Conservation (phyloP, 2,329 filamentous ascomycete species). For the Diaporthe australafricana region DNA sequence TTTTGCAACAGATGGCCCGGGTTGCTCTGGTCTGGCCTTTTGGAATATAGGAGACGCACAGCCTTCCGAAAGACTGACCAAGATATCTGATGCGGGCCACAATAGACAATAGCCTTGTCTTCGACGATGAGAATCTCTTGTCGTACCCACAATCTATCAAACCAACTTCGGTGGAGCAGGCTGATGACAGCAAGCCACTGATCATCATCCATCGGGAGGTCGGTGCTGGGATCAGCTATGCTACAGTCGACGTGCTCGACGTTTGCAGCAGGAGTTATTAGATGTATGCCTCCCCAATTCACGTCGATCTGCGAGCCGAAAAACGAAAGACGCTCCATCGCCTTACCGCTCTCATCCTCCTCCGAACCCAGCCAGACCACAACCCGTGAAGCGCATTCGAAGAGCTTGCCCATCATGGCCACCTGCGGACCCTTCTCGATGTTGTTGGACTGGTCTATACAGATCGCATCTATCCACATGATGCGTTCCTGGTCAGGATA, state of each 20-base stretch:
- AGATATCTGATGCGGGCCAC: neutral
- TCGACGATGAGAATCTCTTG: neutral
- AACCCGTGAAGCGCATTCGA: slow-evolving; percentile 7
- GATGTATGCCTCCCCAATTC: neutral
- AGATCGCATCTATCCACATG: slow-evolving; percentile 17
- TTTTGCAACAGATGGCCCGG: neutral
- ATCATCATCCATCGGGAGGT: neutral
- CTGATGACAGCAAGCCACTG: neutral
- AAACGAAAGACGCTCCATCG: neutral
- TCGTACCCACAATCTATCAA: neutral
- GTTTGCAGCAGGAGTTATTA: neutral
- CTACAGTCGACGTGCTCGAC: neutral
- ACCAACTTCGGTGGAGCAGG: neutral
- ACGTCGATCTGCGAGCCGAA: neutral
- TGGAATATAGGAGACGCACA: neutral
- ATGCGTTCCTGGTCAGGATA: neutral
- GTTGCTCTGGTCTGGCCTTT: neutral
- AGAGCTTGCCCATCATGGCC: slow-evolving; percentile 8
- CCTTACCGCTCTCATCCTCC: neutral
- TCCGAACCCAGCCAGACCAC: slow-evolving; percentile 22
- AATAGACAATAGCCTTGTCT: neutral
- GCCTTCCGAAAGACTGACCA: neutral
- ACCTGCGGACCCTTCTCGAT: neutral
- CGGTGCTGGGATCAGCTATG: neutral
- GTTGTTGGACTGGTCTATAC: slow-evolving; percentile 20